These are phyloP conservation scores for Cryptosporidium ubiquitum DNA, from an alignment of 169 alveolate genomes.

Conservation along the genomic window DNA sequence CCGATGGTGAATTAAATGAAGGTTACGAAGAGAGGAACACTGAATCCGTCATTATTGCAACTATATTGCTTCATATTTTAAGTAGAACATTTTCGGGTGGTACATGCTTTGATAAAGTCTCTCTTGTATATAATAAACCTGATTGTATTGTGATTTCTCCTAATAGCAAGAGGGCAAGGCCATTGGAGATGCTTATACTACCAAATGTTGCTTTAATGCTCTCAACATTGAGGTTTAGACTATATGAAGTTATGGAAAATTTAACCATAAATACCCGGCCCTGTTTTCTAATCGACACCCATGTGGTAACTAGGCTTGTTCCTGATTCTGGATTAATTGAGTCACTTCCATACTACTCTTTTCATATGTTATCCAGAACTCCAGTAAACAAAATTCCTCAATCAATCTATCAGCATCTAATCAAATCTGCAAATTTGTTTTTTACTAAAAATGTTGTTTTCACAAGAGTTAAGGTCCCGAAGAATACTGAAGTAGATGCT, in stretches of 20 bases:
- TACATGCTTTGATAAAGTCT: constrained; percentile 61
- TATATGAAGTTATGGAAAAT: constrained; percentile 46
- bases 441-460: background rate
- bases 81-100: constrained; percentile 72
- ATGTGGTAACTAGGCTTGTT: constrained; percentile 65
- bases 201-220: constrained; percentile 64
- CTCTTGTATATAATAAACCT: constrained; percentile 45
- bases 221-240: constrained; percentile 57
- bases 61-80: constrained; percentile 32
- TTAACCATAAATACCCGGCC: constrained; percentile 29
- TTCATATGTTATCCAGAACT: constrained; percentile 56
- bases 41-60: constrained; percentile 50
- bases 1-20: background rate
- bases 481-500: background rate
- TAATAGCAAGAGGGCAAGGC: constrained; percentile 59
- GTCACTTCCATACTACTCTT: constrained; percentile 8
- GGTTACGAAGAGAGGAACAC: constrained; percentile 22
- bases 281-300: constrained; percentile 48
- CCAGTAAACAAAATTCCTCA: constrained; percentile 59
- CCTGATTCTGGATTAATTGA: constrained; percentile 29
- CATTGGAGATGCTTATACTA: constrained; percentile 59
- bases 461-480: constrained; percentile 17
- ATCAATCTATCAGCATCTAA: constrained; percentile 1
- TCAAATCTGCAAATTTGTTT: constrained; percentile 22
- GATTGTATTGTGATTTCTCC: constrained; percentile 68